Base-by-base conservation (phyloP, 805 yeast genomes). In the Starmerella riodocensis region DNA sequence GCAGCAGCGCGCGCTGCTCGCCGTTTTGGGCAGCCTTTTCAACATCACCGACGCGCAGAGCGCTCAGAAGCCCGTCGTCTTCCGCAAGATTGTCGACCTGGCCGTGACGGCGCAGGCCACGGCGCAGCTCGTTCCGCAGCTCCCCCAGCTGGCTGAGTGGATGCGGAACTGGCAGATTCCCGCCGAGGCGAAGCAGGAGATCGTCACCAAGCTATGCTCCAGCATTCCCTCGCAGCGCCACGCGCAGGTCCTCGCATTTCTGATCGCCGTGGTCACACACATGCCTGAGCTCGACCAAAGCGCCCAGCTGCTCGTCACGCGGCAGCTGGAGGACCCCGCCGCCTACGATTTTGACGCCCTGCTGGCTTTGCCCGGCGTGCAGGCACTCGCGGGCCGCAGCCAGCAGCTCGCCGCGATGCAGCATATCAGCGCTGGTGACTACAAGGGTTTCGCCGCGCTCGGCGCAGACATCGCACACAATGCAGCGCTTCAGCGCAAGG, bases 11-110 rank as follows among this genome's bases (percentile, higher is more conserved):
- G 53, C 50, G 24, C 52, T 57, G 13, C 48, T 62, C 32, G 53
- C 59, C 0, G 60, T 63, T 6, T 46, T 61, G 35, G 53, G 63
- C 35, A 62, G 61, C 45, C 53, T 63, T 29, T 64, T 64, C 56
- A 64, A 63, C 50, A 54, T 62, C 20, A 51, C 64, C 32, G 51
- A 57, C 14, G 39, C 46, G 21, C 29, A 36, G 20, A 53, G 61
- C 22, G 46, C 53, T 6, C 49, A 53, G 34, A 50, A 59, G 35
- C 50, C 53, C 25, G 41, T 40, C 7, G 62, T 62, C 9, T 58
- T 64, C 45, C 27, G 22, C 38, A 42, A 57, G 33, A 54, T 64
- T 20, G 39, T 64, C 25, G 53, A 55, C 18, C 50, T 58, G 29
- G 56, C 65, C n/a, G 50, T 42, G 11, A 40, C 47, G 26, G 52